Evolutionary conservation across 352 stramenopile genomes (phyloP).

Genomic region (Phytophthora citricola): DNA sequence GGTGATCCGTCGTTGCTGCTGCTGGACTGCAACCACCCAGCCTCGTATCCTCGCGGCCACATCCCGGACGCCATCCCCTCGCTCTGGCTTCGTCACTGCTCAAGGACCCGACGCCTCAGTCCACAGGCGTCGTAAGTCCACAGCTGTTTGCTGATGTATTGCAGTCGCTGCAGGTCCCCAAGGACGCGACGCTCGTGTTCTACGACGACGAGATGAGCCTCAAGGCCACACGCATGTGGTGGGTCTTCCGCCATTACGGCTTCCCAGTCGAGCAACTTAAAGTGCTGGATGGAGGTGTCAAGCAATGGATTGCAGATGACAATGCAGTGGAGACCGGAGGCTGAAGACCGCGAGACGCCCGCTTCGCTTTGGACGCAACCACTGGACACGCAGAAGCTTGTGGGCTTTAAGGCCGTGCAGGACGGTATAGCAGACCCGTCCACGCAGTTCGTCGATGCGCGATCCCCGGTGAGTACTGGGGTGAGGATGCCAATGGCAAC

Average conservation of each 20-base stretch:
- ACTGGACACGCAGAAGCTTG: constrained; percentile 30
- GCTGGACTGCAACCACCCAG: constrained; percentile 69
- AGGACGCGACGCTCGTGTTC: constrained; percentile 71
- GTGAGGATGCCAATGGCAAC: constrained; percentile 37
- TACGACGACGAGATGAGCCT: constrained; percentile 82
- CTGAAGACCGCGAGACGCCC: constrained; percentile 10
- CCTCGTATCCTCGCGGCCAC: constrained; percentile 60
- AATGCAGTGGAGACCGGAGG: constrained; percentile 50
- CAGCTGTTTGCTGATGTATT: constrained; percentile 53
- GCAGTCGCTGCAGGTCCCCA: constrained; percentile 50
- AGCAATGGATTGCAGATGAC: constrained; percentile 65
- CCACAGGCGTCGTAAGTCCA: constrained; percentile 53
- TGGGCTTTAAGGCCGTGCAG: constrained; percentile 39
- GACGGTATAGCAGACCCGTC: constrained; percentile 35
- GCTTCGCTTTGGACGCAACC: constrained; percentile 21
- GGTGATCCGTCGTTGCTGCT: constrained; percentile 39
- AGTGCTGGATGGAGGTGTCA: constrained; percentile 75
- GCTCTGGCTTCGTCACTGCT: constrained; percentile 50
- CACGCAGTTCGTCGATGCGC: constrained; percentile 44
- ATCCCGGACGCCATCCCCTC: constrained; percentile 54
- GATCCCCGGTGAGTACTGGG: constrained; percentile 43
- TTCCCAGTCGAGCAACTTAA: constrained; percentile 80
- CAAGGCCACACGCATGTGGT: constrained; percentile 77
- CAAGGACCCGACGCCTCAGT: constrained; percentile 54
- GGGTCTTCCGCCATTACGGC: constrained; percentile 81